These are phyloP conservation scores for Hymenoscyphus scutula DNA, from an alignment of 2,329 filamentous ascomycete species.

Conservation along the genomic window DNA sequence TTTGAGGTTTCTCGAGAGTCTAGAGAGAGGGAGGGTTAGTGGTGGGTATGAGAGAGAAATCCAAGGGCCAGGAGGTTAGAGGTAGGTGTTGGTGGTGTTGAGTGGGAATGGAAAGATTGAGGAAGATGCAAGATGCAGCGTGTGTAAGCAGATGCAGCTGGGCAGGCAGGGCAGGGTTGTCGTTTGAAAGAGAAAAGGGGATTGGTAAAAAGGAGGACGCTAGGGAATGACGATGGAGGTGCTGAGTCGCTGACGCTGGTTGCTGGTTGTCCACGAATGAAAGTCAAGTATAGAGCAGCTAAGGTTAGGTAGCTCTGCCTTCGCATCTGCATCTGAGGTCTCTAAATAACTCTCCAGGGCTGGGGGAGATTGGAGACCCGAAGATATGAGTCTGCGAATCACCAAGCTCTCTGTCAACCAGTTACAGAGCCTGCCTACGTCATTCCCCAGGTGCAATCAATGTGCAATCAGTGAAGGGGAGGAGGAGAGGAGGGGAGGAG, in stretches of 20 bases:
- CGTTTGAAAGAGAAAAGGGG: neutral
- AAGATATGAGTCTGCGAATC: no score
- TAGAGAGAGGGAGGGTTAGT: neutral
- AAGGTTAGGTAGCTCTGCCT: no score
- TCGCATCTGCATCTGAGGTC: no score
- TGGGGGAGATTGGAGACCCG: no score
- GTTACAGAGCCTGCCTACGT: no score
- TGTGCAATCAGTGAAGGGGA: no score
- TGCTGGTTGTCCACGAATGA: no score
- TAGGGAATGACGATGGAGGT: conserved; percentile 1
- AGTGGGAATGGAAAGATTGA: neutral
- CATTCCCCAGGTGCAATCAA: no score
- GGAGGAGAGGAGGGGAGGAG: no score
- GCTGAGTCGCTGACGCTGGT: neutral
- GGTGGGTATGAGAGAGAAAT: neutral
- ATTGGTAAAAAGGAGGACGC: neutral
- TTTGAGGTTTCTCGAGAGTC: neutral
- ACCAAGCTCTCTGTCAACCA: no score
- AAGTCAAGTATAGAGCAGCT: no score
- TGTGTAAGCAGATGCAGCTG: conserved; percentile 1
- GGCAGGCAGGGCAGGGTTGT: neutral
- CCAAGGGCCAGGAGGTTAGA: neutral
- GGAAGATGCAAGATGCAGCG: neutral
- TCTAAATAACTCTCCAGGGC: no score
- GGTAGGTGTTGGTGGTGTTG: neutral